phyloP scores from a whole-genome alignment of 805 yeast species.

The Wickerhamomyces bovis region DNA sequence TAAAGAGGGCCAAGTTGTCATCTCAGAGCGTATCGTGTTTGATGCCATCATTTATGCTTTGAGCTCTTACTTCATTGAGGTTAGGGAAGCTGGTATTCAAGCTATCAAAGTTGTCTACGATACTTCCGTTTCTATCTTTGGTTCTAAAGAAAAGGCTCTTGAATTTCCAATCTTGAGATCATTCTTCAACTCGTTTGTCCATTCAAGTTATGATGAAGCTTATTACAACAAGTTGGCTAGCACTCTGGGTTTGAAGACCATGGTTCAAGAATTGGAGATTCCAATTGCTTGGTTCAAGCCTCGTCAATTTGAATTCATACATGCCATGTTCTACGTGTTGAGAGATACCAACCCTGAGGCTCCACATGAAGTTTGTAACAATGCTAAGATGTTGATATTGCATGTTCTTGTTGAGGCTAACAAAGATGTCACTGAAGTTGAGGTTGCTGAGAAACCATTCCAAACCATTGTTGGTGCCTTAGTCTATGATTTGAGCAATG shows the following conservation, averaged over 20 bases:
- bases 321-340: conserved; percentile 83
- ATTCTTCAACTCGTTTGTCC: conserved; percentile 77
- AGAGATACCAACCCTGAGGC: conserved; percentile 88
- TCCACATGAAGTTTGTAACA: conserved; percentile 68
- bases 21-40: conserved; percentile 65
- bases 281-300: conserved; percentile 69
- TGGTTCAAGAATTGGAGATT: conserved; percentile 61
- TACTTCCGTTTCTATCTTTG: conserved; percentile 62
- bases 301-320: conserved; percentile 76
- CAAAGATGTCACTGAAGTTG: conserved; percentile 50
- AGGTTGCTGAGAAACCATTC: conserved; percentile 62
- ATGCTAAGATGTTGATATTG: conserved; percentile 64
- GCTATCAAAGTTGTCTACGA: conserved; percentile 58
- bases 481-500: conserved; percentile 88
- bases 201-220: conserved; percentile 84
- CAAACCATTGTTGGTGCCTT: conserved; percentile 81
- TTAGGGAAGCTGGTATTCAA: conserved; percentile 63
- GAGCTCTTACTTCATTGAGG: conserved; percentile 66
- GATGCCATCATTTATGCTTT: conserved; percentile 75
- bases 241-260: conserved; percentile 69
- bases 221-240: conserved; percentile 88
- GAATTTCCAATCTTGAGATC: conserved; percentile 71
- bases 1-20: conserved; percentile 66
- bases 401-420: conserved; percentile 64
- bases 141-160: conserved; percentile 56